Conservation (phyloP, 257 asterid genomes). For the Ajuga chamaepitys region DNA sequence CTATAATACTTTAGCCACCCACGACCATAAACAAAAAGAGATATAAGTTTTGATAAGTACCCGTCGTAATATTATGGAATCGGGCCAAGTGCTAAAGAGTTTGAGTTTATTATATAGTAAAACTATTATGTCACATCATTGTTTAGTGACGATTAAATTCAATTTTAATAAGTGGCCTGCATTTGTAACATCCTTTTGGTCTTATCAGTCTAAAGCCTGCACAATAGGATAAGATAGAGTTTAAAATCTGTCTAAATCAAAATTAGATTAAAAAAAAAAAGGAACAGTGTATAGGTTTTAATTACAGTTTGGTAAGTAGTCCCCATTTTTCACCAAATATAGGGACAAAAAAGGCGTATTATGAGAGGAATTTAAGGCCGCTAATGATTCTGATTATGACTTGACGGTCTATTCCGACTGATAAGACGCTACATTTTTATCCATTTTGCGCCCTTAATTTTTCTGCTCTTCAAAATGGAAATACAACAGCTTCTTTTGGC, state of each 20-base stretch:
- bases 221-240: background rate
- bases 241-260: background rate
- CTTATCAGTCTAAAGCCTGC: background rate
- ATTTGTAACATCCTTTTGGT: background rate
- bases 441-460: background rate
- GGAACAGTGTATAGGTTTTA: too few species aligned
- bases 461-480: background rate
- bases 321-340: slow-evolving; percentile 26
- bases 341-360: slow-evolving; percentile 11
- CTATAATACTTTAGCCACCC: too few species aligned
- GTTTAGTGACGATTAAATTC: too few species aligned
- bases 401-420: slow-evolving; percentile 10
- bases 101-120: too few species aligned
- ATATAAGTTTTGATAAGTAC: too few species aligned
- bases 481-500: background rate
- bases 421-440: slow-evolving; percentile 9
- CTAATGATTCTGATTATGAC: slow-evolving; percentile 23
- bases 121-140: too few species aligned
- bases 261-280: background rate
- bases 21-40: too few species aligned
- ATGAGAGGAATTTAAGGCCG: slow-evolving; percentile 3
- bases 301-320: slow-evolving; percentile 22
- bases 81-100: too few species aligned
- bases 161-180: slow-evolving; percentile 18
- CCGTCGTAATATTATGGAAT: too few species aligned